A percentile compares a stretch with the other conserved stretches of the same genome.
phyloP scores from a whole-genome alignment of 75 land plant genomes.

The Pinus taeda region DNA sequence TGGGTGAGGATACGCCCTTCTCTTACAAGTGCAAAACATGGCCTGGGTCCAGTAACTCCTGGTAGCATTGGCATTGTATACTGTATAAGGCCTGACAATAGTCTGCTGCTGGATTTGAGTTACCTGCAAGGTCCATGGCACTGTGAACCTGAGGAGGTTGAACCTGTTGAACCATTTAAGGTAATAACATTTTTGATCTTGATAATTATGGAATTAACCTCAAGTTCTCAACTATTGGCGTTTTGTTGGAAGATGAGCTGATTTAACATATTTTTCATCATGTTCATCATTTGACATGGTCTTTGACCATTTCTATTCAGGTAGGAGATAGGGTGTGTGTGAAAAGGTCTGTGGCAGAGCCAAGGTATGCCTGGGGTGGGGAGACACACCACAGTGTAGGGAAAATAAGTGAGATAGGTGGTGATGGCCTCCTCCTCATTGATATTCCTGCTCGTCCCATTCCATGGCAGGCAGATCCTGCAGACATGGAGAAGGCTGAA shows the following conservation, averaged over 20 bases:
- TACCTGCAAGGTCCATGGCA: slow-evolving; percentile 87
- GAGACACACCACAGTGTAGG: slow-evolving; percentile 98
- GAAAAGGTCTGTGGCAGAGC: slow-evolving; percentile 92
- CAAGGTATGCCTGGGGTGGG: slow-evolving; percentile 97
- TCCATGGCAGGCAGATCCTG: slow-evolving; percentile 96
- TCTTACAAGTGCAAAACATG: slow-evolving; percentile 89
- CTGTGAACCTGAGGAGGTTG: slow-evolving; percentile 97
- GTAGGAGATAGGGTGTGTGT: slow-evolving; percentile 93
- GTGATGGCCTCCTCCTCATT: slow-evolving; percentile 84
- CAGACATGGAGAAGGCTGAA: slow-evolving; percentile 93
- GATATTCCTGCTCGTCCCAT: slow-evolving; percentile 80
- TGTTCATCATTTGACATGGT: slow-evolving; percentile 1
- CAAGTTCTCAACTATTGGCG: not conserved
- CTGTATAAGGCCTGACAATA: slow-evolving; percentile 83
- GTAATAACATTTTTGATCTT: slow-evolving; percentile 20
- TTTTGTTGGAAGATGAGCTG: not conserved
- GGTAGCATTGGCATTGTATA: slow-evolving; percentile 94
- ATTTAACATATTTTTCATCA: not conserved
- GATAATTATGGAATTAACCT: not conserved
- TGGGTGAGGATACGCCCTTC: slow-evolving; percentile 91
- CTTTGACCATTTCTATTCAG: slow-evolving; percentile 24
- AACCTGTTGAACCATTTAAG: slow-evolving; percentile 85
- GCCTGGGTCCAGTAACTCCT: slow-evolving; percentile 83
- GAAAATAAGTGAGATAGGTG: slow-evolving; percentile 74
- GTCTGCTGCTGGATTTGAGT: slow-evolving; percentile 72